These are phyloP conservation scores for Breviolum minutum DNA, from an alignment of 73 alveolate species.

Conservation along the genomic window DNA sequence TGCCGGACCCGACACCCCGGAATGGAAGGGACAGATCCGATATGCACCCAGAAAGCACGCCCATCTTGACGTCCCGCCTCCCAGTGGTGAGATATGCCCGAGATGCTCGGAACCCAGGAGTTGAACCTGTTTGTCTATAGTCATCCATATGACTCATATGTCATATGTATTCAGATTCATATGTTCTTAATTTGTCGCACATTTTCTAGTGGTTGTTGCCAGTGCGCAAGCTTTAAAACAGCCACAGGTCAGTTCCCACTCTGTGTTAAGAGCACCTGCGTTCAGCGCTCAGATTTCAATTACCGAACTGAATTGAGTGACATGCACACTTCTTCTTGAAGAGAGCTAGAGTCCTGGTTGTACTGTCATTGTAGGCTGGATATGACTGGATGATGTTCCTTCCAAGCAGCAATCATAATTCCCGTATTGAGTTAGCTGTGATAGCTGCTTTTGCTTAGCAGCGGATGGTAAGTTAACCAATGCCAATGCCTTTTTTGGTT, in stretches of 20 bases:
- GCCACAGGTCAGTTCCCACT: background rate
- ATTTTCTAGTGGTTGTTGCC: background rate
- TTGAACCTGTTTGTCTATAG: too few species aligned
- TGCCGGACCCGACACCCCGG: background rate
- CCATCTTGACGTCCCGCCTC: constrained; percentile 7
- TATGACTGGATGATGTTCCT: too few species aligned
- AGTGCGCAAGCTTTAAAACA: too few species aligned
- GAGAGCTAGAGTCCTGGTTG: too few species aligned
- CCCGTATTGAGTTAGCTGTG: too few species aligned
- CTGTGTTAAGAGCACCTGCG: background rate
- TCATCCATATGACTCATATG: background rate
- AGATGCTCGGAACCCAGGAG: background rate
- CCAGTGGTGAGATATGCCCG: constrained; percentile 29
- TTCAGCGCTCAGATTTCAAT: background rate
- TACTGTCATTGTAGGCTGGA: too few species aligned
- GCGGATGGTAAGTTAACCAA: too few species aligned
- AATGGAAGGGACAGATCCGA: background rate
- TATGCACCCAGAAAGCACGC: background rate
- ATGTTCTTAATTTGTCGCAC: background rate
- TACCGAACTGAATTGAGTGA: too few species aligned
- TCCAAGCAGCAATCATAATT: too few species aligned
- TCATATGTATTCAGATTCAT: background rate
- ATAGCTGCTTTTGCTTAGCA: too few species aligned
- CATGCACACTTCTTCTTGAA: too few species aligned
- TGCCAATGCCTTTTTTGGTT: too few species aligned